Conservation (phyloP, 2,329 filamentous ascomycete species). For the Metarhizium anisopliae region DNA sequence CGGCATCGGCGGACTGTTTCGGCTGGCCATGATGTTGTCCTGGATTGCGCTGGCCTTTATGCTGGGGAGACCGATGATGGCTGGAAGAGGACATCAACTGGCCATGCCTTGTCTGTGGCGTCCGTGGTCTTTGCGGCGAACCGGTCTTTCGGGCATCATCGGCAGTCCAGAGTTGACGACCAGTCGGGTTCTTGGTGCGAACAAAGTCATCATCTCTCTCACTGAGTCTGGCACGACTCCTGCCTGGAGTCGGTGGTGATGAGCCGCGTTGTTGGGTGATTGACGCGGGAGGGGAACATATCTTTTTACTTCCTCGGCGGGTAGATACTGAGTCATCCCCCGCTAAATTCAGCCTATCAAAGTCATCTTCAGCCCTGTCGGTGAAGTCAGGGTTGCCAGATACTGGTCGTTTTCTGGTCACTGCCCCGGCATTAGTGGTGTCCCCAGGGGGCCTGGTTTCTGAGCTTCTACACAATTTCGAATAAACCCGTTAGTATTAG, state of each 20-base stretch:
- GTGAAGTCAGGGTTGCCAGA: background rate
- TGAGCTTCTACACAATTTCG: background rate
- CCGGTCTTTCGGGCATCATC: slow-evolving; percentile 9
- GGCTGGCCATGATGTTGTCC: background rate
- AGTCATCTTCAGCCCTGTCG: background rate
- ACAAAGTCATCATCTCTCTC: slow-evolving; percentile 14
- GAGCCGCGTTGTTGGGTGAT: slow-evolving; percentile 10
- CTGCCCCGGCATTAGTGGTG: background rate
- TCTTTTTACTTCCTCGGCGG: slow-evolving; percentile 16
- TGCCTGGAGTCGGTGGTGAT: slow-evolving; percentile 12
- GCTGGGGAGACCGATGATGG: slow-evolving; percentile 5
- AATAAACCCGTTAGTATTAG: background rate
- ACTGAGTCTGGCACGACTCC: slow-evolving; percentile 8
- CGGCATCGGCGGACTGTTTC: slow-evolving; percentile 2
- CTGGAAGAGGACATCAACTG: background rate
- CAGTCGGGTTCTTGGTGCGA: slow-evolving; percentile 13
- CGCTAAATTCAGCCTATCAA: slow-evolving; percentile 4
- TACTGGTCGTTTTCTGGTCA: slow-evolving; percentile 8
- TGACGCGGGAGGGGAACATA: slow-evolving; percentile 19
- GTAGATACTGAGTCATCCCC: slow-evolving; percentile 7
- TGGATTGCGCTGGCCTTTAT: background rate
- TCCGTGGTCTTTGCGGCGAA: slow-evolving; percentile 2
- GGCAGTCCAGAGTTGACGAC: slow-evolving; percentile 20
- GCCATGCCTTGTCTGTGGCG: slow-evolving; percentile 3
- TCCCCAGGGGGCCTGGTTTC: background rate